These are phyloP conservation scores for Mycena latifolia DNA, from an alignment of 768 basidiomycete genomes.

Conservation along the genomic window DNA sequence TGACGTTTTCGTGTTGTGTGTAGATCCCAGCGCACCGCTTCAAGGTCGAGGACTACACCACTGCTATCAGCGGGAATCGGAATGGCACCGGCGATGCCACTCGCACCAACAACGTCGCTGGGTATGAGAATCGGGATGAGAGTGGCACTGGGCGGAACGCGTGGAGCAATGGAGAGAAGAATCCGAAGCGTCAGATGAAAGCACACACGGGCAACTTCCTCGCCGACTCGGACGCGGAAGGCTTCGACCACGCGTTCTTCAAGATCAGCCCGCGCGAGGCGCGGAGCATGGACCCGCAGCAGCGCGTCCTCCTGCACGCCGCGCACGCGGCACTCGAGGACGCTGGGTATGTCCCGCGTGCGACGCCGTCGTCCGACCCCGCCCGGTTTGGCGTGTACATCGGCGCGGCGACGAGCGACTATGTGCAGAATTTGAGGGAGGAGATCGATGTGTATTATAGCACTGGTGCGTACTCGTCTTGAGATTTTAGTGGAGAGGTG, in stretches of 20 bases:
- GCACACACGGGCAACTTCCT: constrained; percentile 71
- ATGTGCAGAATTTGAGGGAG: constrained; percentile 71
- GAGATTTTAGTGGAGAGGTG: no score
- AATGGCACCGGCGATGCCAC: constrained; percentile 5
- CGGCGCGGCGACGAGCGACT: constrained; percentile 79
- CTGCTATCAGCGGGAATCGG: constrained; percentile 33
- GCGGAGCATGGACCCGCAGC: constrained; percentile 82
- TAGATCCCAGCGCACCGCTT: constrained; percentile 74
- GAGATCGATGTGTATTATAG: constrained; percentile 79
- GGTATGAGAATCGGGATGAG: no score
- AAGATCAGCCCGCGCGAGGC: constrained; percentile 82
- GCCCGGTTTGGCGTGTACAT: constrained; percentile 74
- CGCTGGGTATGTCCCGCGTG: constrained; percentile 75
- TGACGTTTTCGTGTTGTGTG: no score
- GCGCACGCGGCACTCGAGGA: constrained; percentile 79
- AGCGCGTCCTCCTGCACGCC: constrained; percentile 74
- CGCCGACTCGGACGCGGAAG: constrained; percentile 59
- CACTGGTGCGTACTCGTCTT: constrained; percentile 59
- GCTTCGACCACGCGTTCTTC: constrained; percentile 83
- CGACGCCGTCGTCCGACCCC: constrained; percentile 63
- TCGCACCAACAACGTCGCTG: no score
- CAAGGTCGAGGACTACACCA: constrained; percentile 52
- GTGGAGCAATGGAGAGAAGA: no score
- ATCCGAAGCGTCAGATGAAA: constrained; percentile 58
- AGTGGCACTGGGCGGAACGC: no score